Conservation (phyloP, 1,139 yeast genomes). For the Yamadazyma atlantica region DNA sequence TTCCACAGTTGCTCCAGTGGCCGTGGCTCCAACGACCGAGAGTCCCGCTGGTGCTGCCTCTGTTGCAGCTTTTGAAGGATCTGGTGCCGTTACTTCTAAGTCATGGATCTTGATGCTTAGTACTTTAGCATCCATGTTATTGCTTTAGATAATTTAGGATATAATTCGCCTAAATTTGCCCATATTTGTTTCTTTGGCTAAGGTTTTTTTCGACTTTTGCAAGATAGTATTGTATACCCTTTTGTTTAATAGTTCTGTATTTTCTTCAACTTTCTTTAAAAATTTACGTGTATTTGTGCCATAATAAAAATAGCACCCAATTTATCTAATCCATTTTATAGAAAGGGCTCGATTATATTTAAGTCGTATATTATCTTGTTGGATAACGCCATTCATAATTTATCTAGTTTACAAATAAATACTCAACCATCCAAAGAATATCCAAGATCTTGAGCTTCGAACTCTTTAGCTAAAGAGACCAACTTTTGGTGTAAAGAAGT, state of each 20-base stretch:
- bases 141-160: too few relatives aligned
- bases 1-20: not conserved
- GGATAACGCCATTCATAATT: too few relatives aligned
- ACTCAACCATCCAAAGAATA: slow-evolving; percentile 44
- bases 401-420: not conserved
- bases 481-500: slow-evolving; percentile 34
- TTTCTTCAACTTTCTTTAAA: too few relatives aligned
- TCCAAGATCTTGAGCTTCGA: slow-evolving; percentile 40
- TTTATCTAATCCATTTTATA: too few relatives aligned
- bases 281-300: too few relatives aligned
- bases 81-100: not conserved
- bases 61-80: not conserved
- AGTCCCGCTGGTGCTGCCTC: not conserved
- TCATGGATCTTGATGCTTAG: not conserved
- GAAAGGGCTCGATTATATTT: too few relatives aligned
- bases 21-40: not conserved
- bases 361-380: not conserved
- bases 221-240: too few relatives aligned
- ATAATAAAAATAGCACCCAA: too few relatives aligned
- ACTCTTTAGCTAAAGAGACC: slow-evolving; percentile 36
- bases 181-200: too few relatives aligned
- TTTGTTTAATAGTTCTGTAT: too few relatives aligned
- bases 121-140: not conserved
- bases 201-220: too few relatives aligned
- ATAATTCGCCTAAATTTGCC: too few relatives aligned